Evolutionary conservation across 2,329 filamentous ascomycete species (phyloP).

Genomic region (Monascus ruber): DNA sequence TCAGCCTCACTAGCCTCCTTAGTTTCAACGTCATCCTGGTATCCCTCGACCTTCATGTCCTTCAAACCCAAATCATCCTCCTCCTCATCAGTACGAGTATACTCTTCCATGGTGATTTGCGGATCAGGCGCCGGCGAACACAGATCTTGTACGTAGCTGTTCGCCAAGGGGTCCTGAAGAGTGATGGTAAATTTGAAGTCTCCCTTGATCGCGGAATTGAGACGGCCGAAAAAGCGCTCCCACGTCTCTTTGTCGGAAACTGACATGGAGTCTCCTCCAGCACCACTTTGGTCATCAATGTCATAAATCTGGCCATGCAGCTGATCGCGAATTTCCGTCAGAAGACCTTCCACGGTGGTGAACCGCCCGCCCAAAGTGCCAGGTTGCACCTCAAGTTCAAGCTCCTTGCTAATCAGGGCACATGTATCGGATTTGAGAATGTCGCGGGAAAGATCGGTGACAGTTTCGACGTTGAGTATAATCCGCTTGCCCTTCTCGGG

Average conservation of each 20-base stretch:
- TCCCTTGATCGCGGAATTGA: constrained; percentile 69
- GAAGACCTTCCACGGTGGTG: constrained; percentile 87
- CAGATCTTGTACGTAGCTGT: constrained; percentile 87
- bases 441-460: constrained; percentile 72
- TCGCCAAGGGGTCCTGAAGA: constrained; percentile 77
- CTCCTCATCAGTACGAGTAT: constrained; percentile 79
- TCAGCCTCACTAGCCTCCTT: constrained; percentile 5
- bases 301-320: constrained; percentile 82
- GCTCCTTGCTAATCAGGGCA: constrained; percentile 72
- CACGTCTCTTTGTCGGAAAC: constrained; percentile 57
- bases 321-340: constrained; percentile 87
- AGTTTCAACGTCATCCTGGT: constrained; percentile 47
- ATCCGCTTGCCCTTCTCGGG: constrained; percentile 78
- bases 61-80: constrained; percentile 82
- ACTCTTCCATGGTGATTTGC: constrained; percentile 70
- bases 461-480: constrained; percentile 57
- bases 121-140: constrained; percentile 69
- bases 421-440: constrained; percentile 96
- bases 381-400: constrained; percentile 76
- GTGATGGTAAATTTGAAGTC: constrained; percentile 71
- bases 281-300: constrained; percentile 42
- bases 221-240: constrained; percentile 65
- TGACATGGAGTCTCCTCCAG: constrained; percentile 69
- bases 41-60: constrained; percentile 89
- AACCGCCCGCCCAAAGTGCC: constrained; percentile 93